Conservation (phyloP, 2,329 filamentous ascomycete species). For the Cordyceps militaris region DNA sequence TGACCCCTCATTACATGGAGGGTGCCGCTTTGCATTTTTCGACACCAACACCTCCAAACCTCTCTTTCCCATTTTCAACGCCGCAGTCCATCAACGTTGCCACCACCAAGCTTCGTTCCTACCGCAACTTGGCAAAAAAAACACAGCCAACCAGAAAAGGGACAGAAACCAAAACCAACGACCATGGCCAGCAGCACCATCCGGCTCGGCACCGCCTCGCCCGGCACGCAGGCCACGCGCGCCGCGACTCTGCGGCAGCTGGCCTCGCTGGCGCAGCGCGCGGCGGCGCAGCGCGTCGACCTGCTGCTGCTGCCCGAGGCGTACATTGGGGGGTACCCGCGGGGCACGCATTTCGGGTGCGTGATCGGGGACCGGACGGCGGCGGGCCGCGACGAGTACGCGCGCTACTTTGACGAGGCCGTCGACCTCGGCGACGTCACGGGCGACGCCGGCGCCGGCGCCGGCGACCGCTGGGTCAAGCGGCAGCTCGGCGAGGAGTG, state of each 20-base stretch:
- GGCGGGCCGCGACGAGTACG: slow-evolving; percentile 72
- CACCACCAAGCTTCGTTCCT: not conserved
- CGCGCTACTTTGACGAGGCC: slow-evolving; percentile 69
- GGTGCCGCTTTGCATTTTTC: not conserved
- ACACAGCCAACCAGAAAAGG: not conserved
- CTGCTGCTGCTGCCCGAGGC: slow-evolving; percentile 87
- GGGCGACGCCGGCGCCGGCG: slow-evolving; percentile 51
- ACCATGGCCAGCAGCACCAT: slow-evolving; percentile 28
- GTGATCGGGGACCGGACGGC: slow-evolving; percentile 62
- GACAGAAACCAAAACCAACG: not conserved
- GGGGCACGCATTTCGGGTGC: slow-evolving; percentile 70
- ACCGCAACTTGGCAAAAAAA: too few relatives aligned
- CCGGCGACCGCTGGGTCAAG: slow-evolving; percentile 64
- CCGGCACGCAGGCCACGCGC: slow-evolving; percentile 42
- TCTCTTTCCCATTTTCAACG: not conserved
- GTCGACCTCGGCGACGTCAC: slow-evolving; percentile 79
- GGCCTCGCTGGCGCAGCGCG: slow-evolving; percentile 52
- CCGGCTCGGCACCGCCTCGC: slow-evolving; percentile 50
- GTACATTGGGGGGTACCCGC: slow-evolving; percentile 85
- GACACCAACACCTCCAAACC: not conserved
- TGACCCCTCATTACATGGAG: not conserved
- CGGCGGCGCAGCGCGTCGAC: slow-evolving; percentile 50
- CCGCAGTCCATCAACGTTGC: not conserved
- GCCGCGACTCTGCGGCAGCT: slow-evolving; percentile 60
- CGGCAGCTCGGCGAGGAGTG: slow-evolving; percentile 43